Conservation (phyloP, 208 protist species). For the Wallacemonas sp. region DNA sequence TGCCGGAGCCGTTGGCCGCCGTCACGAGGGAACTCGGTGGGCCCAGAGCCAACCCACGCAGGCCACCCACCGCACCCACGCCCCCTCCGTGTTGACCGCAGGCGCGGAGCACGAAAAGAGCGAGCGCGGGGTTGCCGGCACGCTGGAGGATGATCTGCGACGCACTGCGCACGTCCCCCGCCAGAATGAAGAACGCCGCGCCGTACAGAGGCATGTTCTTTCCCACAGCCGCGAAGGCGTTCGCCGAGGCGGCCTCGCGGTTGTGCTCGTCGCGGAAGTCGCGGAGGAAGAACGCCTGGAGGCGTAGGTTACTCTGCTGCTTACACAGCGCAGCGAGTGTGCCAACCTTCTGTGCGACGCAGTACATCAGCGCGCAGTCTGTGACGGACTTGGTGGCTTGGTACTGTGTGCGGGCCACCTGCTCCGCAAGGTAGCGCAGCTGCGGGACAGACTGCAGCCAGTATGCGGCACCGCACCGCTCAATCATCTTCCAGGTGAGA, state of each 20-base stretch:
- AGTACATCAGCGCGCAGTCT: conserved; percentile 89
- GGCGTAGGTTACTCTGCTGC: conserved; percentile 64
- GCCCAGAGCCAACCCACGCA: conserved; percentile 39
- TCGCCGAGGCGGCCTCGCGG: conserved; percentile 78
- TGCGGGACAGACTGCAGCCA: conserved; percentile 58
- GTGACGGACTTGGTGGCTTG: conserved; percentile 66
- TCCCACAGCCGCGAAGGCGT: conserved; percentile 88
- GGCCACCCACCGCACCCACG: conserved; percentile 7
- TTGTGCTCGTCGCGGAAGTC: conserved; percentile 80
- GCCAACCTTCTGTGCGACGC: conserved; percentile 71
- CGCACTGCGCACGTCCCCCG: conserved; percentile 78
- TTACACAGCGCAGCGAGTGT: conserved; percentile 92
- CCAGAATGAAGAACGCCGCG: conserved; percentile 93
- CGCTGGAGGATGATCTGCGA: conserved; percentile 88
- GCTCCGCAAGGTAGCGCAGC: conserved; percentile 68
- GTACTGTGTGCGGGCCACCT: conserved; percentile 77
- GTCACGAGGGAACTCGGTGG: too few species aligned
- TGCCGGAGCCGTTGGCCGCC: too few species aligned
- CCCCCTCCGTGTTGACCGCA: neutral
- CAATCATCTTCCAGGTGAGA: conserved; percentile 65
- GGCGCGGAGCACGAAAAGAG: conserved; percentile 76
- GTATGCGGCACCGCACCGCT: conserved; percentile 53
- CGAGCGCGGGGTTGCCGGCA: conserved; percentile 53
- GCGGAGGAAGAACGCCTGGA: conserved; percentile 89
- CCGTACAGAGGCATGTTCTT: conserved; percentile 88